Percentiles rank a stretch among this genome's conserved stretches.
phyloP scores from a whole-genome alignment of 257 asterid genomes.

The Echites panduratus region DNA sequence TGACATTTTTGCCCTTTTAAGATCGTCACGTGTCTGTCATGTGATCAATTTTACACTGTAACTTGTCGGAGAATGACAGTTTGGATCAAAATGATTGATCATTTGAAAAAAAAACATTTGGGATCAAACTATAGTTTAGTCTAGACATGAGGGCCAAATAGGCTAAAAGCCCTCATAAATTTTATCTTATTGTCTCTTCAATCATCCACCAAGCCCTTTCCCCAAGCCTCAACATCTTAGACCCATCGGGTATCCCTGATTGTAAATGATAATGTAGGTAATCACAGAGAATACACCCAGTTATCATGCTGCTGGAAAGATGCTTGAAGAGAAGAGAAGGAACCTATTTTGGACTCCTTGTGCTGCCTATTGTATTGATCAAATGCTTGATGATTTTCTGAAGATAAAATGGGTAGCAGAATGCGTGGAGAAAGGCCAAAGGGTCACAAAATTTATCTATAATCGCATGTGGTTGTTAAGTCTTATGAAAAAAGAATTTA shows the following conservation, averaged over 20 bases:
- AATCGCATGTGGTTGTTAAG: constrained; percentile 62
- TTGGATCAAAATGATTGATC: no score
- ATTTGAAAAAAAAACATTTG: no score
- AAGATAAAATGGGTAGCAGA: constrained; percentile 64
- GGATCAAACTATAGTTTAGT: no score
- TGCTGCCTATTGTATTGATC: constrained; percentile 70
- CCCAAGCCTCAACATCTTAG: constrained; percentile 3
- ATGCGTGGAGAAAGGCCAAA: constrained; percentile 77
- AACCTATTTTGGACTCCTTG: constrained; percentile 85
- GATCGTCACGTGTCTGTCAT: no score
- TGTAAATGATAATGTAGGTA: constrained; percentile 44
- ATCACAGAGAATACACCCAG: constrained; percentile 70
- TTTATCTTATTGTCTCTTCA: constrained; percentile 2
- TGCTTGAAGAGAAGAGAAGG: constrained; percentile 83
- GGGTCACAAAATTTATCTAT: constrained; percentile 69
- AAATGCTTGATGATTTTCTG: constrained; percentile 59
- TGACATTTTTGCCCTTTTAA: no score
- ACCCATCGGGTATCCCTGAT: constrained; percentile 6
- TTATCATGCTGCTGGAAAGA: constrained; percentile 87
- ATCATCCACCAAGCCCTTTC: constrained; percentile 5
- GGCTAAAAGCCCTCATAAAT: no score
- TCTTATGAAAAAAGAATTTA: constrained; percentile 79
- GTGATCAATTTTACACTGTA: no score
- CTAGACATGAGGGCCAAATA: no score
- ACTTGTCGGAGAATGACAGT: no score